phyloP scores from a whole-genome alignment of 2,329 filamentous ascomycete genomes.

The Oidium heveae region DNA sequence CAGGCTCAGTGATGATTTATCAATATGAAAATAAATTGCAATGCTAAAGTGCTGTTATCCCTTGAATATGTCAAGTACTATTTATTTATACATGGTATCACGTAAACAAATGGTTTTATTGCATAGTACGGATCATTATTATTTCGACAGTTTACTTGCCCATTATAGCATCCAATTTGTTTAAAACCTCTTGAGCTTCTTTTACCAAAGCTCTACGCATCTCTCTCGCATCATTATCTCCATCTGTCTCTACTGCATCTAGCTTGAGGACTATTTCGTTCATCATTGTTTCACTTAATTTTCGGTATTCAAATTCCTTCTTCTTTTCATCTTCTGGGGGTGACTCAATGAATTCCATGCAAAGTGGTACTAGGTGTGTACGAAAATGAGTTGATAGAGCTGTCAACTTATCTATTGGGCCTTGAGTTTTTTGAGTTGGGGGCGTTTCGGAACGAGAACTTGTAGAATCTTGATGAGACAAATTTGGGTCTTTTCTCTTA shows the following conservation, averaged over 20 bases:
- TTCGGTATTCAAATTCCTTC: conserved; percentile 48
- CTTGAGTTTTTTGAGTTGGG: conserved; percentile 16
- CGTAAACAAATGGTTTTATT: too few relatives aligned
- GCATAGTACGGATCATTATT: too few relatives aligned
- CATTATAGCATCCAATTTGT: conserved; percentile 27
- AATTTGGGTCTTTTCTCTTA: conserved; percentile 11
- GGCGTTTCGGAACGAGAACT: conserved; percentile 11
- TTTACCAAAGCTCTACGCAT: conserved; percentile 49
- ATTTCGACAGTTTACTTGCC: too few relatives aligned
- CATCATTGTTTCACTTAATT: conserved; percentile 50
- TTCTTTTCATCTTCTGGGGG: conserved; percentile 43
- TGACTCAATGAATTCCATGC: conserved; percentile 30
- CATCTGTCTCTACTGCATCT: conserved; percentile 50
- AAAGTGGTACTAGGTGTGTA: conserved; percentile 37
- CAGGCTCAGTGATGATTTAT: neutral
- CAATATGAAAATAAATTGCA: too few relatives aligned
- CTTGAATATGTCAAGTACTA: too few relatives aligned
- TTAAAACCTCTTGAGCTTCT: conserved; percentile 41
- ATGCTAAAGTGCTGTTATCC: too few relatives aligned
- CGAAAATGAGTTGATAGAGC: conserved; percentile 40
- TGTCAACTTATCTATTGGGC: conserved; percentile 35
- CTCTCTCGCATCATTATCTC: conserved; percentile 35
- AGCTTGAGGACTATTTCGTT: conserved; percentile 53
- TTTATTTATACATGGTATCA: too few relatives aligned
- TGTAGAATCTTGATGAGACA: conserved; percentile 10